These are phyloP conservation scores for Monilinia laxa DNA, from an alignment of 2,329 filamentous ascomycete genomes.

Conservation along the genomic window DNA sequence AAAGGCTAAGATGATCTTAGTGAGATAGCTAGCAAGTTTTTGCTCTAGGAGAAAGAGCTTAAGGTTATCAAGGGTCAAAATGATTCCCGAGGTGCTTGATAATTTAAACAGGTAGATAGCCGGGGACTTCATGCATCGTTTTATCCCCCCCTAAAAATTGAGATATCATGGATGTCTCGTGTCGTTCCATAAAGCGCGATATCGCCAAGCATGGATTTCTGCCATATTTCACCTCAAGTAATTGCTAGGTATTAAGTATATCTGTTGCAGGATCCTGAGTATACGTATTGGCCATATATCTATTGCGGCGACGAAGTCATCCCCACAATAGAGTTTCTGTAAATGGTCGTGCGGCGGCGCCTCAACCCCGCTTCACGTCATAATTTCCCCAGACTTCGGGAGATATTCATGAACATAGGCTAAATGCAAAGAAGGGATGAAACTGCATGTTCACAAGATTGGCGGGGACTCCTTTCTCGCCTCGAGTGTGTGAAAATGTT, in stretches of 20 bases:
- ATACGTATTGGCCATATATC: not conserved
- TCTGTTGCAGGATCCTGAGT: no score
- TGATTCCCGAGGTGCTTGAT: not conserved
- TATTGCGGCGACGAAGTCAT: conserved; percentile 15
- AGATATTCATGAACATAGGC: conserved; percentile 8
- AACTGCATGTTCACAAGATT: conserved; percentile 16
- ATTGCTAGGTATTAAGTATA: not conserved
- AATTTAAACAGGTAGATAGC: not conserved
- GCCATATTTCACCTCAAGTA: not conserved
- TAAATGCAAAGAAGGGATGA: conserved; percentile 3
- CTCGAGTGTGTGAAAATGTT: not conserved
- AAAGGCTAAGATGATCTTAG: not conserved
- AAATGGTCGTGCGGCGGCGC: not conserved
- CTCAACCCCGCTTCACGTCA: conserved; percentile 20
- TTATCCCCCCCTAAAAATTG: not conserved
- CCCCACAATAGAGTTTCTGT: not conserved
- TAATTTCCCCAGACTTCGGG: conserved; percentile 22
- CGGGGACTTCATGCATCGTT: conserved; percentile 1
- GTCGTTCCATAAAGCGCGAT: not conserved
- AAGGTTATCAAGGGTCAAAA: not conserved
- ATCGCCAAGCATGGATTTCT: not conserved
- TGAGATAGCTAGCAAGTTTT: not conserved
- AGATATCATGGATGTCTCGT: not conserved
- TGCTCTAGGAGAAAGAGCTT: not conserved
- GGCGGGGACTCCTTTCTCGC: not conserved